Conservation (phyloP, 441 rosid species). For the Manihot esculenta region DNA sequence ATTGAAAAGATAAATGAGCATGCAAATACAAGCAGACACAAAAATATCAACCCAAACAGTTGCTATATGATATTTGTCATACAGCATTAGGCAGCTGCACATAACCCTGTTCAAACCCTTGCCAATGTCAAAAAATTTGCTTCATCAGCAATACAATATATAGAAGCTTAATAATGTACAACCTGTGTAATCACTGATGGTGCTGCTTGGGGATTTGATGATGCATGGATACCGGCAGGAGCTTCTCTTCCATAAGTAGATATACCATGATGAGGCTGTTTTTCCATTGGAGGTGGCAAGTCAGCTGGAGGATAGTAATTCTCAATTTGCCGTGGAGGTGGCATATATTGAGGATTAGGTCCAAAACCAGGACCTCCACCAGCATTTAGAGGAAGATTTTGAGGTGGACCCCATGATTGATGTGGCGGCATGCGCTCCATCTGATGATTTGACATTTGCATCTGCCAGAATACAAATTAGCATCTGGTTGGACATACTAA, state of each 20-base stretch:
- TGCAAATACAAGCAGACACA: too few relatives aligned
- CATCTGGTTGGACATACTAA: constrained; percentile 10
- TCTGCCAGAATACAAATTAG: constrained; percentile 43
- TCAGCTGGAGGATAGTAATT: constrained; percentile 76
- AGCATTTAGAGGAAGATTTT: constrained; percentile 68
- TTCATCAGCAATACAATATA: neutral
- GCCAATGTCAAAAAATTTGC: too few relatives aligned
- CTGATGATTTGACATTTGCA: constrained; percentile 75
- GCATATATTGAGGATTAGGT: constrained; percentile 76
- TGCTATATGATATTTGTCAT: too few relatives aligned
- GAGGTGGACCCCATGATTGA: constrained; percentile 94
- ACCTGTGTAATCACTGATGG: constrained; percentile 97
- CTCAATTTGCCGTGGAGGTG: constrained; percentile 76
- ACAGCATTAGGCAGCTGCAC: too few relatives aligned
- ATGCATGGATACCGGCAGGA: constrained; percentile 59
- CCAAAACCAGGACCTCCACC: constrained; percentile 74
- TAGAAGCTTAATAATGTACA: neutral
- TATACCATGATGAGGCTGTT: constrained; percentile 92
- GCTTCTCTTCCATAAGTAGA: constrained; percentile 96
- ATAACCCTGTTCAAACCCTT: too few relatives aligned
- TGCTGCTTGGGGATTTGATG: constrained; percentile 57
- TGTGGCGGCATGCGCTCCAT: constrained; percentile 88
- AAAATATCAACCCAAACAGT: too few relatives aligned
- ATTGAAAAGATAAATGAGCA: too few relatives aligned
- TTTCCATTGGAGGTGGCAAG: constrained; percentile 76